Evolutionary conservation across 2,329 filamentous ascomycete genomes (phyloP).

Genomic region (Mycocentrospora acerina): DNA sequence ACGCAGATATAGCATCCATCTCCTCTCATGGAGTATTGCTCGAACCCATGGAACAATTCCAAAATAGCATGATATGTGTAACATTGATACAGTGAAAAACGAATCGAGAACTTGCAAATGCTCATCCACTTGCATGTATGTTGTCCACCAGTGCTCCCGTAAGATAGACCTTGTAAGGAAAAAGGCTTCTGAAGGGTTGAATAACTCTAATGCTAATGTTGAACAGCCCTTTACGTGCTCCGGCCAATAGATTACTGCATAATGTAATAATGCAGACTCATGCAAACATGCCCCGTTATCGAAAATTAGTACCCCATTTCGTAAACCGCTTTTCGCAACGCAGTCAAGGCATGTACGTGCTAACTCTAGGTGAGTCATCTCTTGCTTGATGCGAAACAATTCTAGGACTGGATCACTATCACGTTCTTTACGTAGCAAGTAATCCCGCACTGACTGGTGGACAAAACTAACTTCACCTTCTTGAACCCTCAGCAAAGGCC

Average conservation of each 20-base stretch:
- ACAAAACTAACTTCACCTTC: constrained; percentile 23
- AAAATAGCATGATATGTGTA: too few species aligned
- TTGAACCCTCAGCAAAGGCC: constrained; percentile 22
- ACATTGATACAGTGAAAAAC: too few species aligned
- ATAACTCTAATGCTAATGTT: constrained; percentile 3
- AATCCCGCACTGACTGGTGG: constrained; percentile 35
- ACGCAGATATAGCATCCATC: too few species aligned
- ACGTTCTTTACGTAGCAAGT: constrained; percentile 16
- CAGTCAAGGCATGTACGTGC: constrained; percentile 4
- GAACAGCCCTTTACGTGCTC: constrained; percentile 7
- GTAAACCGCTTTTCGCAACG: constrained; percentile 7
- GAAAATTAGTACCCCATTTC: too few species aligned
- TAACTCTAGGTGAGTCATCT: constrained; percentile 8
- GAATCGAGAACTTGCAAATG: too few species aligned
- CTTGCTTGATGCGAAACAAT: constrained; percentile 3
- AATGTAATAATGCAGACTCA: constrained; percentile 5
- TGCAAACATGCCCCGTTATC: background rate
- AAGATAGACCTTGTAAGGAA: background rate
- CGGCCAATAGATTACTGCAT: constrained; percentile 8
- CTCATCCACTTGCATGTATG: too few species aligned
- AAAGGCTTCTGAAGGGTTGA: constrained; percentile 5
- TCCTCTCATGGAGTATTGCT: too few species aligned
- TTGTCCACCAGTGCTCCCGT: too few species aligned
- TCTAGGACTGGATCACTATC: constrained; percentile 6
- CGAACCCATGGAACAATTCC: too few species aligned